Percentiles rank a stretch among this genome's conserved stretches.
These are phyloP conservation scores for Leishmania mexicana DNA, from an alignment of 208 protist species.

Conservation along the genomic window DNA sequence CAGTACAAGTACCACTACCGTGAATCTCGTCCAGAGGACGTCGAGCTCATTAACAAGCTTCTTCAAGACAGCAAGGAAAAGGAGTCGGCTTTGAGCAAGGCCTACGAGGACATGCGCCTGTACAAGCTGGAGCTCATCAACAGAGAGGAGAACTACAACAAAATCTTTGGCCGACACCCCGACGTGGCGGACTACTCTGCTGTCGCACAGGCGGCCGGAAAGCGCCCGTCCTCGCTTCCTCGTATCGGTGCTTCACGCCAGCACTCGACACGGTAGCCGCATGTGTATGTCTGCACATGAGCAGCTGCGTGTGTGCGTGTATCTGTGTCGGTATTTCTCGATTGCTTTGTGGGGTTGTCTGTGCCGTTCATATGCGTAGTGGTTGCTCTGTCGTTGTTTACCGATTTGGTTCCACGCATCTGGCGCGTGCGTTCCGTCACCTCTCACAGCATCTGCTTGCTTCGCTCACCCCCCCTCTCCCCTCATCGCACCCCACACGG, in stretches of 20 bases:
- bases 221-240: slow-evolving; percentile 14
- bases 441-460: slow-evolving; percentile 12
- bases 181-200: slow-evolving; percentile 41
- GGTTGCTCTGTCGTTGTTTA: background rate
- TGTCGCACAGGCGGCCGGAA: slow-evolving; percentile 8
- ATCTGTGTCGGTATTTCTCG: background rate
- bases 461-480: background rate
- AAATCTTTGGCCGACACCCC: slow-evolving; percentile 88
- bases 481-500: background rate
- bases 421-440: background rate
- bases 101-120: slow-evolving; percentile 87
- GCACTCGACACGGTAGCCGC: slow-evolving; percentile 12
- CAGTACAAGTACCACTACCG: slow-evolving; percentile 92
- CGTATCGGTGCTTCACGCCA: slow-evolving; percentile 9
- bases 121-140: slow-evolving; percentile 96
- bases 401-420: background rate
- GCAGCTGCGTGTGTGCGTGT: background rate
- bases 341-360: slow-evolving; percentile 1
- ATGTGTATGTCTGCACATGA: background rate
- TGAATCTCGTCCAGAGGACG: slow-evolving; percentile 89
- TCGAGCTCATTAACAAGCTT: slow-evolving; percentile 89
- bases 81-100: slow-evolving; percentile 75
- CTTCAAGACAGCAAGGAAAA: slow-evolving; percentile 75
- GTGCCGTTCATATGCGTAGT: background rate
- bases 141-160: slow-evolving; percentile 95